A percentile compares a stretch with the other conserved stretches of the same genome.
phyloP scores from a whole-genome alignment of 164 flowering plant species.

The Vitis riparia region DNA sequence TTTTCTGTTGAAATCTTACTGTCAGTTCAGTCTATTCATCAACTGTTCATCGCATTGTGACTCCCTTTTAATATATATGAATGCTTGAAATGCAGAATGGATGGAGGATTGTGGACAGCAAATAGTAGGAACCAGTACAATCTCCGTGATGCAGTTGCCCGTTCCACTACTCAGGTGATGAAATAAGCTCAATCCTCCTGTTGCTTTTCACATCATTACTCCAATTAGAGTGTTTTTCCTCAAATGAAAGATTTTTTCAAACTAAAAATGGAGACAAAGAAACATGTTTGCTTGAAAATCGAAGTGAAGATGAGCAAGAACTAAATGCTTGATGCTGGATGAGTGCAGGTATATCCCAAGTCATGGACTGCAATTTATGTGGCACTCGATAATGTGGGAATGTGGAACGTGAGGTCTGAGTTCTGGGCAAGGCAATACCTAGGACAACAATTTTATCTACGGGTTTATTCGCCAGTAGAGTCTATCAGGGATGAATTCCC shows the following conservation, averaged over 20 bases:
- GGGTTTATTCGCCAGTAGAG: slow-evolving; percentile 58
- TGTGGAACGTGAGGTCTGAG: slow-evolving; percentile 89
- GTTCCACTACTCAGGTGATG: slow-evolving; percentile 75
- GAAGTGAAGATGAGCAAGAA: no score
- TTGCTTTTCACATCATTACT: no score
- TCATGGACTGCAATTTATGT: slow-evolving; percentile 86
- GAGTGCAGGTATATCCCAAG: slow-evolving; percentile 72
- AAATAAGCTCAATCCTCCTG: not conserved
- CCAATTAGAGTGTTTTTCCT: no score
- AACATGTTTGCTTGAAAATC: no score
- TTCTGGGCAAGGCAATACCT: slow-evolving; percentile 88
- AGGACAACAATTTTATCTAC: slow-evolving; percentile 83
- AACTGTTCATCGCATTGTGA: no score
- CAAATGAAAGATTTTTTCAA: no score
- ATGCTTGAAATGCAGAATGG: slow-evolving; percentile 59
- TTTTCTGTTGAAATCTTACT: no score
- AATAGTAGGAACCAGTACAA: slow-evolving; percentile 64
- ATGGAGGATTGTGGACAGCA: slow-evolving; percentile 72
- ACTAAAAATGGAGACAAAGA: no score
- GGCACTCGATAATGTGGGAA: slow-evolving; percentile 81
- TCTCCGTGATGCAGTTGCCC: slow-evolving; percentile 72
- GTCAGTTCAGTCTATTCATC: no score
- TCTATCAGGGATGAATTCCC: slow-evolving; percentile 81
- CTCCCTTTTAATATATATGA: not conserved
- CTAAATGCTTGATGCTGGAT: not conserved